Base-by-base conservation (phyloP, 768 basidiomycete species). In the Fistulinella prunicolor region DNA sequence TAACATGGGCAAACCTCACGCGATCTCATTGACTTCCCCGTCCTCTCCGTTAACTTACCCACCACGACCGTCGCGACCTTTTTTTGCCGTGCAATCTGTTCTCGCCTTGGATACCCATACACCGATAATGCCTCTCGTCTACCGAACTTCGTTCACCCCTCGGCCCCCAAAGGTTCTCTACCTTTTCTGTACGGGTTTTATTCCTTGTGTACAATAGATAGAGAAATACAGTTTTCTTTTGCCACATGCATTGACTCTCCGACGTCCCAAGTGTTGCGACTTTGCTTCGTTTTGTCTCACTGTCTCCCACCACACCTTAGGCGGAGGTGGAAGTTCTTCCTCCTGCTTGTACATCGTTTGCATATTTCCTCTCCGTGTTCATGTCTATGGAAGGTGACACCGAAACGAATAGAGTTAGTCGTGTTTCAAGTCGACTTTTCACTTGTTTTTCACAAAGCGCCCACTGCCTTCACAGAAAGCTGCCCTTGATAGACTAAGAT, bases 161-260 rank as follows among this genome's bases (percentile, higher is more conserved):
- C 26, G 26, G 10, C 26, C 26, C 26, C 26, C 50, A 46, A 43
- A 29, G 23, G 46, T 17, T 34, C 44, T 21, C 49, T 43, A 36
- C 47, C 39, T 42, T 36, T 44, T 50, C 40, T 66, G 52, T 66
- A 57, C 46, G 45, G 46, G 48, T 46, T 51, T 57, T 42, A 40
- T 56, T 49, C 53, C 48, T 59, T 57, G 42, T 67, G 63, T 69
- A 62, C 47, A 46, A 39, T 69, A 67, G 54, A 63, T 67, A 63
- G 55, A 47, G 56, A 68, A 69, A 67, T 67, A 67, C 53, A 67
- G 57, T 68, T 65, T 68, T 62, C 58, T 67, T 67, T 67, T 66
- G 70, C 67, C 68, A 72, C 67, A 68, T 64, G 64, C 71, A 68
- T 78, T 78, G 74, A 78, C 76, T 78, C 76, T 78, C 77, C 76